Base-by-base conservation (phyloP, 257 asterid genomes). In the Orobanche coerulescens region DNA sequence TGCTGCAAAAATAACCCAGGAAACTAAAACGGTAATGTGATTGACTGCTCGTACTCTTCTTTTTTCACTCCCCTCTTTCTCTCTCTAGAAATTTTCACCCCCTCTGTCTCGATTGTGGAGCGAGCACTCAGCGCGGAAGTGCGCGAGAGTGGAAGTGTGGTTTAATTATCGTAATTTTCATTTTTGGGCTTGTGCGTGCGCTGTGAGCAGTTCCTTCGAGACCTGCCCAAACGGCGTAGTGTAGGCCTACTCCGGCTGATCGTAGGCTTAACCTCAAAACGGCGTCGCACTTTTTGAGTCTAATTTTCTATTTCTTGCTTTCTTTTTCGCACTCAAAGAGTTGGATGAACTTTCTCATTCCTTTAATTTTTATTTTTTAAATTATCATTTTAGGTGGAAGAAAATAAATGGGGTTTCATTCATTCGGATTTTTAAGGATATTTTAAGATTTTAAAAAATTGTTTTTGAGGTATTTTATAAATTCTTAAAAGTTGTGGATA, bases 201-300 rank as follows among this genome's bases (percentile, higher is more conserved):
- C 60, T 73, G 67, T 63, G 43, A 34, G 79, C 79, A 75, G 74
- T 71, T 70, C 49, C 55, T 48, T 64, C 75, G 64, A 66, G 76
- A 55, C 65, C 77, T 87, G 82, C 82, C 95, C 93, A 82, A 85
- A 71, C 89, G 83, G 83, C 53, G 64, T 67, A 56, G 64, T 57
- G 49, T 37, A 60, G 75, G 71, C 85, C 89, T n/a, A n/a, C n/a
- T n/a, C n/a, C 87, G 79, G 11, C 82, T 81, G 78, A 89, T 89
- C 89, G n/a, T 39, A n/a, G 40, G 46, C 74, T 30, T 44, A 28
- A 28, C 63, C 67, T 67, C 65, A 55, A 72, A 82, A 82, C 81
- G 72, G 74, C 78, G 81, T 84, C 90, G 73, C 81, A 15, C 49
- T 44, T 47, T 43, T 25, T 24, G 2, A n/a, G 37, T 15, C 19